These are phyloP conservation scores for Coniochaeta sp. DNA, from an alignment of 2,329 filamentous ascomycete species.

Conservation along the genomic window DNA sequence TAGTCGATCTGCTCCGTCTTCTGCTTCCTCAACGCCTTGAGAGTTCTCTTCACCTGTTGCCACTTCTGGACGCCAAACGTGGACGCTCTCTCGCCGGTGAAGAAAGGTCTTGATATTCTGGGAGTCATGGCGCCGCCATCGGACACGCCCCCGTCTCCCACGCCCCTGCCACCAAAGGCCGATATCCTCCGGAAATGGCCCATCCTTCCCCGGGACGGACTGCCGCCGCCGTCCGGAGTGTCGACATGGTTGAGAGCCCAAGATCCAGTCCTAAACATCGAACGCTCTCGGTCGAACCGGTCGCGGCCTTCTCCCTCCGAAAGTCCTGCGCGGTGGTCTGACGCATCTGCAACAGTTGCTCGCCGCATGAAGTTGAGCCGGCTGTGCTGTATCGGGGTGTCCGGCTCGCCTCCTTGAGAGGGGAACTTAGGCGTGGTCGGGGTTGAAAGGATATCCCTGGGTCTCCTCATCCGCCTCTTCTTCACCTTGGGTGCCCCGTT, in stretches of 20 bases:
- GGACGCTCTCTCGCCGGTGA: slow-evolving; percentile 60
- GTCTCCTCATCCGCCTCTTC: slow-evolving; percentile 52
- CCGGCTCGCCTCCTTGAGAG: slow-evolving; percentile 20
- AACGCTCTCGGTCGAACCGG: slow-evolving; percentile 45
- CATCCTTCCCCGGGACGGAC: slow-evolving; percentile 44
- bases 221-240: slow-evolving; percentile 45
- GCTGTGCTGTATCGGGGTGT: slow-evolving; percentile 32
- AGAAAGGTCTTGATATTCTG: slow-evolving; percentile 39
- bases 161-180: slow-evolving; percentile 53
- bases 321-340: slow-evolving; percentile 54
- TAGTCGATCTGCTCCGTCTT: slow-evolving; percentile 88
- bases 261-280: slow-evolving; percentile 53
- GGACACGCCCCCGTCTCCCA: slow-evolving; percentile 47
- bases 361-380: slow-evolving; percentile 54
- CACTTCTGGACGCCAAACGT: slow-evolving; percentile 78
- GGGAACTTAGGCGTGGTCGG: slow-evolving; percentile 56
- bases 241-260: slow-evolving; percentile 48
- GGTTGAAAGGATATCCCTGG: slow-evolving; percentile 51
- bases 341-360: slow-evolving; percentile 57
- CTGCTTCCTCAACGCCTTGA: slow-evolving; percentile 72
- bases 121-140: slow-evolving; percentile 55
- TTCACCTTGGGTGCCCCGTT: slow-evolving; percentile 42
- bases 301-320: slow-evolving; percentile 72
- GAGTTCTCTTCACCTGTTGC: slow-evolving; percentile 84
- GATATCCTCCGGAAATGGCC: slow-evolving; percentile 62